These are phyloP conservation scores for Trichoderma hamatum DNA, from an alignment of 2,329 filamentous ascomycete genomes.

Conservation along the genomic window DNA sequence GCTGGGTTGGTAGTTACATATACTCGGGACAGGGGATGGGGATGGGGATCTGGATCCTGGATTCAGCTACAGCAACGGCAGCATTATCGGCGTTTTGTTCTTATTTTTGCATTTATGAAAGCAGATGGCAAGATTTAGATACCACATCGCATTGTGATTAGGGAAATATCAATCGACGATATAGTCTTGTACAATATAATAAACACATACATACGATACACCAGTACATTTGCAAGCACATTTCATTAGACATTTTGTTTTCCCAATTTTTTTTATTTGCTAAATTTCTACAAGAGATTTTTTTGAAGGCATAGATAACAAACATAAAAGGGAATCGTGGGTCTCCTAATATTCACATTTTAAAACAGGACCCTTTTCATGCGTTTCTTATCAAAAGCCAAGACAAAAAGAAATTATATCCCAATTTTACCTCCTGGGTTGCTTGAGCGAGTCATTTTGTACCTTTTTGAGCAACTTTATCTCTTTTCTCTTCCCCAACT, in stretches of 20 bases:
- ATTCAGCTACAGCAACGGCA: neutral
- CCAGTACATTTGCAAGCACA: neutral
- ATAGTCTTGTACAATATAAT: neutral
- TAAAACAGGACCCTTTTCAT: neutral
- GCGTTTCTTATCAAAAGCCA: slow-evolving; percentile 22
- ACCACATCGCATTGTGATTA: neutral
- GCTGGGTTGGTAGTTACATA: neutral
- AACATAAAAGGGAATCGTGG: slow-evolving; percentile 14
- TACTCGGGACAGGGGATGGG: neutral
- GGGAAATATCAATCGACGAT: neutral
- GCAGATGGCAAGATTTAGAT: neutral
- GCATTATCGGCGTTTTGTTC: neutral
- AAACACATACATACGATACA: neutral
- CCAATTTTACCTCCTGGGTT: neutral
- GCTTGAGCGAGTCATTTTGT: neutral
- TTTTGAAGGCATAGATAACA: slow-evolving; percentile 13
- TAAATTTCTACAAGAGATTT: neutral
- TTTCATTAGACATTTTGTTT: neutral
- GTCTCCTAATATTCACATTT: slow-evolving; percentile 23
- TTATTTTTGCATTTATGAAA: neutral
- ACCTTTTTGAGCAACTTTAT: neutral
- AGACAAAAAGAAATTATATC: neutral
- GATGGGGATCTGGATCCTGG: neutral
- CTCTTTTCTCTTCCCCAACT: neutral
- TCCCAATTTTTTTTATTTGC: neutral